Evolutionary conservation across 1,284 basidiomycete species (phyloP).

Genomic region (Marasmius oreades): DNA sequence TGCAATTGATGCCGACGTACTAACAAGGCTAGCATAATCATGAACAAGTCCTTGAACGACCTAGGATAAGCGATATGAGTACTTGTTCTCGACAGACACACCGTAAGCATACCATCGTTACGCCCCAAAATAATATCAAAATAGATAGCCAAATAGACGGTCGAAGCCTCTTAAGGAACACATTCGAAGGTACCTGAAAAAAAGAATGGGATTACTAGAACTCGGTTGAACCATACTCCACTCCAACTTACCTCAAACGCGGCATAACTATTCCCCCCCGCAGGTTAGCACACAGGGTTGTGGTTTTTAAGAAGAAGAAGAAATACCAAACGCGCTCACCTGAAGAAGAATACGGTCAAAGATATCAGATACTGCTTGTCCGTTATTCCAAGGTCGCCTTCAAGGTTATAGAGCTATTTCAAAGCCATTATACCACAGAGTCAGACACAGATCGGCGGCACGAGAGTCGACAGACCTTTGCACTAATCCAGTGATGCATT

Average conservation of each 20-base stretch:
- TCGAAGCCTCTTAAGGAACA: constrained; percentile 59
- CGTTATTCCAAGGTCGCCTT: constrained; percentile 48
- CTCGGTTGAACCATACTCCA: not conserved
- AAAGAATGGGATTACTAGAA: not conserved
- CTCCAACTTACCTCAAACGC: constrained; percentile 54
- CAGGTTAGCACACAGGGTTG: not conserved
- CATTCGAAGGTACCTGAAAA: constrained; percentile 63
- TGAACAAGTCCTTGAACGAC: constrained; percentile 66
- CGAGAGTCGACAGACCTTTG: constrained; percentile 43
- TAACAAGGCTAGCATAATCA: constrained; percentile 61
- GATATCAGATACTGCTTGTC: constrained; percentile 64
- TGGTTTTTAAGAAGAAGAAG: not conserved
- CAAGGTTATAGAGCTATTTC: constrained; percentile 52
- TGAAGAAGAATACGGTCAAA: constrained; percentile 58
- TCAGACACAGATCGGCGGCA: not conserved
- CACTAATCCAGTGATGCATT: constrained; percentile 37
- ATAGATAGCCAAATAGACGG: constrained; percentile 58
- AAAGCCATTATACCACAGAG: not conserved
- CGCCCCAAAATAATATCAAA: constrained; percentile 65
- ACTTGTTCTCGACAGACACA: constrained; percentile 11
- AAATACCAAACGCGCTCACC: constrained; percentile 51
- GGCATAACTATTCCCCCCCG: constrained; percentile 42
- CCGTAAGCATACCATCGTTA: constrained; percentile 58
- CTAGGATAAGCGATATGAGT: too few relatives aligned
- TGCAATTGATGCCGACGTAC: constrained; percentile 32